phyloP scores from a whole-genome alignment of 441 rosid species.

The Aleurites moluccanus region DNA sequence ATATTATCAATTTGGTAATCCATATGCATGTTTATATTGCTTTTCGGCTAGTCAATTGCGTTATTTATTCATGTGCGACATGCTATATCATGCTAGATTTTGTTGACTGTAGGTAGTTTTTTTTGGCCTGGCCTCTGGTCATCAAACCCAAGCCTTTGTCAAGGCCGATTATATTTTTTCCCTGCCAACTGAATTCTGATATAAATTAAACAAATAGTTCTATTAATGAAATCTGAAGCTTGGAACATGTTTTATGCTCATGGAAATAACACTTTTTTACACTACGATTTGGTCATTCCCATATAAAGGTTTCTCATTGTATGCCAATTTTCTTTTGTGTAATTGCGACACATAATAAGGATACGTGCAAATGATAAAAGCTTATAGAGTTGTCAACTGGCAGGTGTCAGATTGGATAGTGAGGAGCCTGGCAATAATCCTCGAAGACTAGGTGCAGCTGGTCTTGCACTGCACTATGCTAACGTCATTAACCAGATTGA shows the following conservation, averaged over 20 bases:
- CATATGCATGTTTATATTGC: not conserved
- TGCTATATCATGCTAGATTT: no score
- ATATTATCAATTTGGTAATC: not conserved
- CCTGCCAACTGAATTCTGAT: no score
- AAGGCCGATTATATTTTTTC: no score
- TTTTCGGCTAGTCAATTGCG: no score
- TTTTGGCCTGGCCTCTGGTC: no score
- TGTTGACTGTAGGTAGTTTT: no score
- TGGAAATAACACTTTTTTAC: not conserved
- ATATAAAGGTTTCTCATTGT: not conserved
- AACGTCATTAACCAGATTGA: slow-evolving; percentile 85
- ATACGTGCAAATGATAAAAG: not conserved
- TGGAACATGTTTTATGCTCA: no score
- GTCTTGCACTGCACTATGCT: slow-evolving; percentile 95
- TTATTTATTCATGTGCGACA: no score
- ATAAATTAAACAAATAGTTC: no score
- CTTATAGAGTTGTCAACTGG: slow-evolving; percentile 21
- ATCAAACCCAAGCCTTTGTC: no score
- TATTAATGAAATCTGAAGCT: no score
- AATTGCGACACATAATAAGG: not conserved
- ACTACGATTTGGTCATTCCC: not conserved
- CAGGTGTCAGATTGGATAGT: slow-evolving; percentile 33
- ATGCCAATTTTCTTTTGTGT: not conserved
- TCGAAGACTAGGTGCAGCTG: slow-evolving; percentile 71
- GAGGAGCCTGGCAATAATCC: slow-evolving; percentile 36